Evolutionary conservation across 2,329 filamentous ascomycete genomes (phyloP).

Genomic region (Talaromyces sp.): DNA sequence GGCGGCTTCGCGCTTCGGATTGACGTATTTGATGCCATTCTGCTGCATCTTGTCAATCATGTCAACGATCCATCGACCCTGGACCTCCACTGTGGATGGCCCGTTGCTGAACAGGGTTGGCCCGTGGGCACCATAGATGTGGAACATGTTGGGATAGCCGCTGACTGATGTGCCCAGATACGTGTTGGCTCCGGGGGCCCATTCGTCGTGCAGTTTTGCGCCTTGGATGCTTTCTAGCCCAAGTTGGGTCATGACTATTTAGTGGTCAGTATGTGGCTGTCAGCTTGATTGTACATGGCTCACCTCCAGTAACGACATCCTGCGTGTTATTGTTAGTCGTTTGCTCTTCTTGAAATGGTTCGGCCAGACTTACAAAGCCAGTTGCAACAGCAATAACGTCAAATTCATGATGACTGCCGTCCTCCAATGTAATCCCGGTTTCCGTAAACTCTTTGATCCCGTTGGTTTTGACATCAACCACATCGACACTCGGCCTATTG

Average conservation of each 20-base stretch:
- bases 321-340: not conserved
- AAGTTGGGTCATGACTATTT: conserved; percentile 28
- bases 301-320: conserved; percentile 29
- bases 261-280: not conserved
- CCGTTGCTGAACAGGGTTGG: conserved; percentile 55
- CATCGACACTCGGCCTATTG: conserved; percentile 43
- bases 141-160: conserved; percentile 48
- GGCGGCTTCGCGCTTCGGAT: conserved; percentile 45
- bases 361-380: conserved; percentile 44
- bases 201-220: conserved; percentile 30
- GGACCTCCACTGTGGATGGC: conserved; percentile 49
- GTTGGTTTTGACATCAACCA: conserved; percentile 43
- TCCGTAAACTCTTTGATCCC: conserved; percentile 37
- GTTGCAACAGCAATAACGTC: conserved; percentile 40
- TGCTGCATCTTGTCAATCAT: conserved; percentile 46
- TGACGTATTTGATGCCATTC: conserved; percentile 48
- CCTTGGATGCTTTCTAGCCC: conserved; percentile 27
- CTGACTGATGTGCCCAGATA: conserved; percentile 40
- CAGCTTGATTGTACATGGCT: not conserved
- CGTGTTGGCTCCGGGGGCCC: conserved; percentile 30
- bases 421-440: conserved; percentile 36
- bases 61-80: conserved; percentile 54
- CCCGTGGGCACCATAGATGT: conserved; percentile 52
- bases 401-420: conserved; percentile 33
- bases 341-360: conserved; percentile 44